Base-by-base conservation (phyloP, 2,329 filamentous ascomycete species). In the Exophiala viscosa region DNA sequence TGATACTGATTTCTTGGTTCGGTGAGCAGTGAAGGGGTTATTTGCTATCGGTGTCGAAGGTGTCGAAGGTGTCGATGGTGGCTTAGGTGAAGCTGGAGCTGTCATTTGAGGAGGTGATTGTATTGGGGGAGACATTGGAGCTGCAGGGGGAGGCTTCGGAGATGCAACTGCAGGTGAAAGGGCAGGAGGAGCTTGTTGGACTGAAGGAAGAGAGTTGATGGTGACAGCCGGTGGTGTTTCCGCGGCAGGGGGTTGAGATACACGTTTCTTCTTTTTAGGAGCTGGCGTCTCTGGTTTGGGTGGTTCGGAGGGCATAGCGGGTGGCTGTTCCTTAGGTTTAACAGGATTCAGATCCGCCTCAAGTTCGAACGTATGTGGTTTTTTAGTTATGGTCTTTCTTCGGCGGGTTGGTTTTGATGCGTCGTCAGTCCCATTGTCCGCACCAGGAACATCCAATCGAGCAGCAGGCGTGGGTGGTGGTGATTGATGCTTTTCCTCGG, bases 331-430 rank as follows among this genome's bases (percentile, higher is more conserved):
- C 23, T 54, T 54, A 15, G 45, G 28, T 40, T 56, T 59, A 18
- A 43, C 18, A 10, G 52, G 46, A 14, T 48, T 43, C 14, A 58
- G 50, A 45, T 59, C 56, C 35, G 45, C 47, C 35, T 53, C 56
- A 9, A 59, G 50, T 48, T 59, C 53, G 35, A 59, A 59, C 17
- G 56, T 59, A 41, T 59, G 56, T 15, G 56, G 56, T 14, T 42
- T 56, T 33, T 59, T 59, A 15, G 56, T 59, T 20, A 59, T 43
- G 14, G 56, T 59, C 44, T 59, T 59, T 35, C 56, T 47, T 48
- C 56, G 50, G n/a, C 56, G 56, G 15, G 47, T 45, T 3, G 53
- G 52, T 43, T 59, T 59, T 8, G 32, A 36, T 11, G 49, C n/a
- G 5, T 53, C 55, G 18, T 58, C 56, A 28, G 28, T 10, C 34